A percentile compares a stretch with the other conserved stretches of the same genome.
Evolutionary conservation across 805 yeast species (phyloP).

Genomic region (Yarrowia phangngaensis): DNA sequence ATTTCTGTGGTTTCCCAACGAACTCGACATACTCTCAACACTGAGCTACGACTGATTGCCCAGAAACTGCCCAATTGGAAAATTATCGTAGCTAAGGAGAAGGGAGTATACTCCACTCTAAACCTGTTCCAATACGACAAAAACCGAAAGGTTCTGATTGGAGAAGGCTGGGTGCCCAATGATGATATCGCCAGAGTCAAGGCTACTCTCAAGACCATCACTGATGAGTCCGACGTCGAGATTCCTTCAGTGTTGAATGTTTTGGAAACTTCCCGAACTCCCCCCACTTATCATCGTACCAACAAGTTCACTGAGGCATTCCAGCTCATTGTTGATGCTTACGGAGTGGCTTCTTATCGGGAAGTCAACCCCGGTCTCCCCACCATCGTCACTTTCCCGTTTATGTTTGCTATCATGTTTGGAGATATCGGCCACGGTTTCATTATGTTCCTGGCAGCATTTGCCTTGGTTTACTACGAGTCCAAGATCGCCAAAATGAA

Average conservation of each 20-base stretch:
- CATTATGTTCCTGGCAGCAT: conserved; percentile 70
- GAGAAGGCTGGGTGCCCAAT: conserved; percentile 96
- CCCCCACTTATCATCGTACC: conserved; percentile 94
- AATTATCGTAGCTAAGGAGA: conserved; percentile 66
- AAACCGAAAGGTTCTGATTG: conserved; percentile 78
- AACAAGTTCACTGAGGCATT: conserved; percentile 91
- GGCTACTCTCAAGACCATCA: conserved; percentile 59
- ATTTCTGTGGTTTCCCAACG: conserved; percentile 58
- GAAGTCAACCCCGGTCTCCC: conserved; percentile 97
- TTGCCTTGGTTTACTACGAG: conserved; percentile 69
- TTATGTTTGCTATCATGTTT: conserved; percentile 98
- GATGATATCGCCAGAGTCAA: conserved; percentile 67
- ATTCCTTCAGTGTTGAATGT: conserved; percentile 49
- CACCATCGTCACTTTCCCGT: conserved; percentile 92
- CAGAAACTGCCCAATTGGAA: conserved; percentile 74
- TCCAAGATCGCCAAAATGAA: conserved; percentile 60
- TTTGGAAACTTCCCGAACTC: conserved; percentile 74
- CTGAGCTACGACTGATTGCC: conserved; percentile 77
- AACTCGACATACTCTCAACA: conserved; percentile 62
- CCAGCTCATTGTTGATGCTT: conserved; percentile 91
- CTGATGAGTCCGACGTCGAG: conserved; percentile 48
- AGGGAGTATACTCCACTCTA: conserved; percentile 72
- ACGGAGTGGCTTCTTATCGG: conserved; percentile 87
- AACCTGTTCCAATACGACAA: conserved; percentile 78
- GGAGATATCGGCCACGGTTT: conserved; percentile 98